Evolutionary conservation across 1,139 yeast species (phyloP), one percentile per base, ranked within the genome.

Genomic region (Suhomyces ambrosiae): DNA sequence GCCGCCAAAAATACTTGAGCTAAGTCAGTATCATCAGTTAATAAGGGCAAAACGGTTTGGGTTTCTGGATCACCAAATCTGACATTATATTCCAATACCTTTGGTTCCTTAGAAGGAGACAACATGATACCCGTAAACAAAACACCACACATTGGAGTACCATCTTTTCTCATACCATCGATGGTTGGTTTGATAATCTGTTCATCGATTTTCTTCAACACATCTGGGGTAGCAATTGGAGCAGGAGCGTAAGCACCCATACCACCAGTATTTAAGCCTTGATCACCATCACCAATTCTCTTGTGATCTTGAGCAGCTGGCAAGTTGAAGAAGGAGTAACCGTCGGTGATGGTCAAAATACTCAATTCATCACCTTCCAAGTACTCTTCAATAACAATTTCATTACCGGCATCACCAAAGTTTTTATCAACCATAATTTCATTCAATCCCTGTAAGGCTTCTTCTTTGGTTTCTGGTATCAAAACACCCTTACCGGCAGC

Each of bases 231-330:
- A 15, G 86, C 92, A 44, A 90, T 76, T 37, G 98, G 98, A 7
- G 97, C 95, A 32, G 98, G 99, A 4, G 97, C 95, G 58, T 94
- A 94, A 12, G 98, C 95, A 47, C 99, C 99, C 99, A 94, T 94
- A 47, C 99, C 99, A 49, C 99, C 99, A 35, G 98, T 94, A 69
- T 94, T 94, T 48, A 90, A 75, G 24, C 99, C 99, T 34, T 80
- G 71, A 61, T 94, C 99, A 44, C 90, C 92, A 54, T 94, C 89
- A 40, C 95, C 95, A 52, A 86, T 77, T 63, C 98, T 83, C 71
- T 94, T 94, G 67, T 94, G 98, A 60, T 94, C 99, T 67, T 94
- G 98, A 22, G 98, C 97, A 27, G 97, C 88, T 26, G 99, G 99
- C 43, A 94, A 76, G 60, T 88, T 92, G 61, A 82, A 79, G 57